Percentiles rank a stretch among this genome's conserved stretches.
Conservation (phyloP, 2,329 filamentous ascomycete species). For the Trichophyton benhamiae region DNA sequence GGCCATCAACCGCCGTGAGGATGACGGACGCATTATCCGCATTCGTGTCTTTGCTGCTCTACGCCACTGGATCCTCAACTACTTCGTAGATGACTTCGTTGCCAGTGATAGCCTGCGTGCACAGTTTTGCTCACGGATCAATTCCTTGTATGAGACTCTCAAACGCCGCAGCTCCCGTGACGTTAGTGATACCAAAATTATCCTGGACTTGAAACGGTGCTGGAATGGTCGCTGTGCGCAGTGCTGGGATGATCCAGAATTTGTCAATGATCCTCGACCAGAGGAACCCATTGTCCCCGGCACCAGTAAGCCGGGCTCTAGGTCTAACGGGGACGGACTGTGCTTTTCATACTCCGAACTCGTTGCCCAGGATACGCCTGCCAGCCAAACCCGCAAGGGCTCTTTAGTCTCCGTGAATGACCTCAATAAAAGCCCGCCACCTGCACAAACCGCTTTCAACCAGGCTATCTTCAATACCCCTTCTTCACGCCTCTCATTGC, state of each 20-base stretch:
- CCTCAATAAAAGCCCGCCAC: conserved; percentile 22
- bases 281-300: conserved; percentile 62
- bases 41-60: conserved; percentile 92
- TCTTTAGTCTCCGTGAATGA: background rate
- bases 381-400: background rate
- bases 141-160: conserved; percentile 46
- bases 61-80: conserved; percentile 95
- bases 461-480: conserved; percentile 14
- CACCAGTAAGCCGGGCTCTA: conserved; percentile 49
- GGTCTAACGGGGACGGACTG: conserved; percentile 17
- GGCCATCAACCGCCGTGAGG: conserved; percentile 68
- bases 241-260: conserved; percentile 72
- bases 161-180: conserved; percentile 41
- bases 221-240: conserved; percentile 84
- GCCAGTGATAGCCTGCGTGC: conserved; percentile 59
- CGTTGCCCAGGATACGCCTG: background rate
- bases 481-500: conserved; percentile 13
- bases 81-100: conserved; percentile 91
- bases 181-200: conserved; percentile 64
- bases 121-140: conserved; percentile 70
- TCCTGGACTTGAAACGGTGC: conserved; percentile 90
- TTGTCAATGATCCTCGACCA: conserved; percentile 47
- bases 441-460: background rate
- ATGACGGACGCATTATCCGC: conserved; percentile 83
- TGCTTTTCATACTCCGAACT: background rate